These are phyloP conservation scores for Cornus controversa DNA, from an alignment of 148 eudicot species.

Conservation along the genomic window DNA sequence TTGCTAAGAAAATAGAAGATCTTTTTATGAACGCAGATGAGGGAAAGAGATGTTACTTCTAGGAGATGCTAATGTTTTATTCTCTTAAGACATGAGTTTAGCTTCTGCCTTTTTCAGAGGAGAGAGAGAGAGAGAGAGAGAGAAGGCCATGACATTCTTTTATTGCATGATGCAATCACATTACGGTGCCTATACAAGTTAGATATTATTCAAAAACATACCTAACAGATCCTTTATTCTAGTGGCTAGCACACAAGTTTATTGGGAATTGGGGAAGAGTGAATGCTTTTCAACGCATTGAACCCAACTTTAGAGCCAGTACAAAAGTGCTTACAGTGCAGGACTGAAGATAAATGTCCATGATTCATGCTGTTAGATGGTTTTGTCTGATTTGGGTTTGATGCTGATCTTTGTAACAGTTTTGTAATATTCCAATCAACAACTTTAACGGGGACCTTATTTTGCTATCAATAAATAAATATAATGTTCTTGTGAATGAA, in stretches of 20 bases:
- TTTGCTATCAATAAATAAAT: background rate
- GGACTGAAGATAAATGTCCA: background rate
- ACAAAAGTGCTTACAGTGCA: background rate
- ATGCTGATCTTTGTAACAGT: background rate
- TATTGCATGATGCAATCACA: background rate
- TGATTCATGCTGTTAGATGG: background rate
- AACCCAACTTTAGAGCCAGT: background rate
- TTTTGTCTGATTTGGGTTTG: background rate
- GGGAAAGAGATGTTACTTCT: too few relatives aligned
- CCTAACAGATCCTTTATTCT: background rate
- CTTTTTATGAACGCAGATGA: too few relatives aligned
- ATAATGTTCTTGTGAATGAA: background rate
- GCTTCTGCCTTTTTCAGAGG: too few relatives aligned
- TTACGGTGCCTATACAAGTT: background rate
- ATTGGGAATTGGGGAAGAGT: background rate
- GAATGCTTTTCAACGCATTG: background rate
- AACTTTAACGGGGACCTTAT: background rate
- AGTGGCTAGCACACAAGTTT: background rate
- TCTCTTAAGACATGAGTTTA: too few relatives aligned
- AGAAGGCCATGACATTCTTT: too few relatives aligned
- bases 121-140: too few relatives aligned
- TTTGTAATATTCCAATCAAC: background rate
- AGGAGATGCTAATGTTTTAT: too few relatives aligned
- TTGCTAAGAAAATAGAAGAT: too few relatives aligned
- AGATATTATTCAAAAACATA: background rate